Conservation (phyloP, 495 filamentous ascomycete species). For the Glutinoglossum americanum region DNA sequence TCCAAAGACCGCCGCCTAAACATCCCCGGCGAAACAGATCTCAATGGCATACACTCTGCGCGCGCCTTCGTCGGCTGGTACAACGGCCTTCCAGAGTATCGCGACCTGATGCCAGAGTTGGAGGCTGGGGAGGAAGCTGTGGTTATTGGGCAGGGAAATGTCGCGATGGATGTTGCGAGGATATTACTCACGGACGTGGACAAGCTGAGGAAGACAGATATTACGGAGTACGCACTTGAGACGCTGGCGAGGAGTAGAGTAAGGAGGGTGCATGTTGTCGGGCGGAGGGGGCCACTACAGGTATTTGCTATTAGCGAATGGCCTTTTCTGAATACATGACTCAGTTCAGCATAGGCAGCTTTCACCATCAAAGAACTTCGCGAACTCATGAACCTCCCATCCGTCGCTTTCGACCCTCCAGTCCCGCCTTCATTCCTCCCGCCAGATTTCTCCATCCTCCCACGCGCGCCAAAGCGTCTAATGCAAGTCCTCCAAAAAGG, state of each 20-base stretch:
- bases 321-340: neutral
- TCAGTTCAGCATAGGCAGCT: constrained; percentile 33
- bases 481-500: constrained; percentile 63
- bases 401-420: constrained; percentile 43
- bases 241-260: constrained; percentile 49
- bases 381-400: constrained; percentile 61
- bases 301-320: constrained; percentile 15
- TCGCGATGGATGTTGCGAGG: constrained; percentile 80
- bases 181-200: constrained; percentile 60
- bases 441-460: constrained; percentile 34
- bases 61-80: constrained; percentile 97
- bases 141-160: constrained; percentile 87
- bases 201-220: constrained; percentile 60
- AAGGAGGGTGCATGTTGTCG: constrained; percentile 63
- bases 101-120: constrained; percentile 48
- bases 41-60: constrained; percentile 65
- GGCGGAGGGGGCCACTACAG: constrained; percentile 73
- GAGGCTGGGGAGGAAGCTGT: constrained; percentile 62
- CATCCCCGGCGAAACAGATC: constrained; percentile 55
- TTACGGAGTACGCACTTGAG: constrained; percentile 62
- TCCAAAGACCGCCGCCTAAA: constrained; percentile 56
- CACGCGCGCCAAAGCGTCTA: constrained; percentile 51
- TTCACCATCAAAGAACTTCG: constrained; percentile 90
- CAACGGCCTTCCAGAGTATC: constrained; percentile 77
- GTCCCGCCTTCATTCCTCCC: constrained; percentile 43